Evolutionary conservation across 257 asterid genomes (phyloP).

Genomic region (Gentiana straminea): DNA sequence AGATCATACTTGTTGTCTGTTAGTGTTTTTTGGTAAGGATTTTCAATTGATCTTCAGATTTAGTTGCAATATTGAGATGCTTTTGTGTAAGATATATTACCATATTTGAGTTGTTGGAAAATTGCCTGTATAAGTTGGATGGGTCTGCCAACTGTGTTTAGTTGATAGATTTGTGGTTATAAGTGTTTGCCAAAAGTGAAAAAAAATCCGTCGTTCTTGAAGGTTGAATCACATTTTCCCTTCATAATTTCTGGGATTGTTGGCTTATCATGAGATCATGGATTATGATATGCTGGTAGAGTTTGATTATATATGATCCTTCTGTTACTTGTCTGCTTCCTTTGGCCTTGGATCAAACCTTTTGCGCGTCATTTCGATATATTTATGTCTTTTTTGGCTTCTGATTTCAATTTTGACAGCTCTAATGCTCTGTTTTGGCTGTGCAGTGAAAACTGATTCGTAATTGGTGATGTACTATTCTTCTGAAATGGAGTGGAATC

Average conservation of each 20-base stretch:
- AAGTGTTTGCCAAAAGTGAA: not conserved
- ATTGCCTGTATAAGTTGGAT: conserved; percentile 6
- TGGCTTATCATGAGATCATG: conserved; percentile 18
- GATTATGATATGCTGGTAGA: conserved; percentile 11
- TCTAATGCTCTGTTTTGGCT: conserved; percentile 21
- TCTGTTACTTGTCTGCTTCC: not conserved
- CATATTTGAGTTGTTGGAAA: conserved; percentile 16
- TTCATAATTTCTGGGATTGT: conserved; percentile 4
- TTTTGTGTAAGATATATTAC: conserved; percentile 8
- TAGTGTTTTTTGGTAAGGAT: conserved; percentile 5
- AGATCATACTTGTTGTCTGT: conserved; percentile 14
- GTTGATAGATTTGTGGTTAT: conserved; percentile 9
- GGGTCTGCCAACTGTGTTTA: conserved; percentile 8
- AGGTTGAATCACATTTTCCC: not conserved
- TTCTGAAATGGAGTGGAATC: conserved; percentile 66
- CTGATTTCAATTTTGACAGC: conserved; percentile 12
- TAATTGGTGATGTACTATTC: conserved; percentile 19
- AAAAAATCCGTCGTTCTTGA: conserved; percentile 2
- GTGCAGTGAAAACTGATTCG: conserved; percentile 20
- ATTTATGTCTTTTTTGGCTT: conserved; percentile 5
- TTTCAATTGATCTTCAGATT: not conserved
- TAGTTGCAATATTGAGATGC: conserved; percentile 9
- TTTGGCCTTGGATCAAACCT: not conserved
- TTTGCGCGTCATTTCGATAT: not conserved
- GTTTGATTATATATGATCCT: conserved; percentile 9